phyloP scores from a whole-genome alignment of 331 rosid species.

The Cydonia oblonga region DNA sequence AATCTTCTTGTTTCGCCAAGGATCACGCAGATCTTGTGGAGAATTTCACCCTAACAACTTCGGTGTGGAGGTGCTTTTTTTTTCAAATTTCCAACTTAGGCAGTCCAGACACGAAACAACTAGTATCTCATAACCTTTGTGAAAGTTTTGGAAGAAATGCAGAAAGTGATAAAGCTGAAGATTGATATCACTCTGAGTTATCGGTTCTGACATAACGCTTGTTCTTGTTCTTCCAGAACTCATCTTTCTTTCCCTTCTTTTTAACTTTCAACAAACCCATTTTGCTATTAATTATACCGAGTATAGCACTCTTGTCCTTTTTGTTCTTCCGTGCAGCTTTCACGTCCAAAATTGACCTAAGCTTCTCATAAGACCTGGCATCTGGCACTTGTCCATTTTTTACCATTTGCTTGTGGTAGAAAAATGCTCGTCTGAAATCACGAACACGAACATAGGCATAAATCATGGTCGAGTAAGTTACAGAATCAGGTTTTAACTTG shows the following conservation, averaged over 20 bases:
- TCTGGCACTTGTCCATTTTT: constrained; percentile 60
- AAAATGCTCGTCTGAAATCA: constrained; percentile 60
- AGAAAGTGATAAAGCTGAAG: background rate
- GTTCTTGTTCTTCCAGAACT: constrained; percentile 79
- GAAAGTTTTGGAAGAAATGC: background rate
- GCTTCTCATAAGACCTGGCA: constrained; percentile 50
- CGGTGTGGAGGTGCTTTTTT: background rate
- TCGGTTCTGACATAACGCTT: constrained; percentile 15
- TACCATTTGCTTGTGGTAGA: constrained; percentile 71
- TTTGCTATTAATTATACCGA: constrained; percentile 46
- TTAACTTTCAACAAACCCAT: constrained; percentile 46
- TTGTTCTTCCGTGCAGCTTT: constrained; percentile 54
- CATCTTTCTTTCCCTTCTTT: constrained; percentile 63
- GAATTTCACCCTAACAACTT: background rate
- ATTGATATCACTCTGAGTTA: background rate
- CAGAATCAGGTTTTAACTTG: constrained; percentile 62
- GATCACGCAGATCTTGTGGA: background rate
- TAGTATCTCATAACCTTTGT: background rate
- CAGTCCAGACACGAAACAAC: background rate
- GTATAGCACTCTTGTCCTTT: constrained; percentile 57
- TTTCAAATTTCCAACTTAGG: background rate
- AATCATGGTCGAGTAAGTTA: constrained; percentile 79
- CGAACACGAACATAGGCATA: constrained; percentile 62
- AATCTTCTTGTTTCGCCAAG: background rate
- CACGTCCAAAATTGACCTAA: constrained; percentile 50